These are phyloP conservation scores for Malus sieversii DNA, from an alignment of 306 rosid genomes.

Conservation along the genomic window DNA sequence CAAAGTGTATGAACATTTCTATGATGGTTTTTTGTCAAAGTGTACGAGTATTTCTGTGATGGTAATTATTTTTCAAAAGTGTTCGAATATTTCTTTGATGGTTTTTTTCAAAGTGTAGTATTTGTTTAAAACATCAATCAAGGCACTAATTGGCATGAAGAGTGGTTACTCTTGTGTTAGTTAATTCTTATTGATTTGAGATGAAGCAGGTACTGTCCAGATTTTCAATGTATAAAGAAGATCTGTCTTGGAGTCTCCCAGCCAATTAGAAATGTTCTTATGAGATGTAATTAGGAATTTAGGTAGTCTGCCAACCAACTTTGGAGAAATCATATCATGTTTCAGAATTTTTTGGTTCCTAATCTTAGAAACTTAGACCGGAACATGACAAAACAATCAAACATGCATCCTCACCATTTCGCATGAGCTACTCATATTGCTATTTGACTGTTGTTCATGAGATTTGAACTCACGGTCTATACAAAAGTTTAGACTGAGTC, in stretches of 20 bases:
- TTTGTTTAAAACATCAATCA: conserved; percentile 31
- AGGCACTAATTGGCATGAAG: conserved; percentile 18
- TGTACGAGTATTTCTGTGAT: too few relatives aligned
- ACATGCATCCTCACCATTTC: too few relatives aligned
- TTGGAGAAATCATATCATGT: not conserved
- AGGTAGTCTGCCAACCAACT: conserved; percentile 47
- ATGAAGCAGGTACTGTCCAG: conserved; percentile 35
- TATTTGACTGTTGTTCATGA: too few relatives aligned
- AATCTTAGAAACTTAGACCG: not conserved
- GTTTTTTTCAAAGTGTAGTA: not conserved
- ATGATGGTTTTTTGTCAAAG: too few relatives aligned
- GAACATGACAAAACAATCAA: not conserved
- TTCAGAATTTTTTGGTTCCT: not conserved
- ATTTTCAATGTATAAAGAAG: not conserved
- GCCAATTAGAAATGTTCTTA: not conserved
- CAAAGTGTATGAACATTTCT: too few relatives aligned
- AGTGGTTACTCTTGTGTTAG: not conserved
- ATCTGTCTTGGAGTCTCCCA: not conserved
- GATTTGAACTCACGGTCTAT: not conserved
- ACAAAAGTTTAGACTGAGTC: not conserved
- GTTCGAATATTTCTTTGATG: not conserved
- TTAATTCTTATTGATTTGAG: not conserved
- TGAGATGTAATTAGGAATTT: conserved; percentile 17
- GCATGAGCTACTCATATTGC: not conserved
- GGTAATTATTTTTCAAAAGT: too few relatives aligned